phyloP scores from a whole-genome alignment of 306 rosid genomes.

The Ammopiptanthus mongolicus region DNA sequence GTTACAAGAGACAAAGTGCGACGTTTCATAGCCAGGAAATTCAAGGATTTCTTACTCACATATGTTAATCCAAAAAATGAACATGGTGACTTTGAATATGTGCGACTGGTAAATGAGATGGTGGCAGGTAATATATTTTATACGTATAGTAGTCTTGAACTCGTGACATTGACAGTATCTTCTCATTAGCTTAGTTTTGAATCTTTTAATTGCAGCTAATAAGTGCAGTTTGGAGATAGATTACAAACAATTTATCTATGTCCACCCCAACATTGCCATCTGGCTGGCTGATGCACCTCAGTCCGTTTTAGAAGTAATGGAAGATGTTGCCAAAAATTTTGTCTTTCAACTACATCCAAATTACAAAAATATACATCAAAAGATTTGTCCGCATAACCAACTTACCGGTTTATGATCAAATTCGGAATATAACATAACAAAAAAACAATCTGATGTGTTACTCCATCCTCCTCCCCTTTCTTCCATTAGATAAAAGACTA shows the following conservation, averaged over 20 bases:
- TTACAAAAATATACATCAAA: conserved; percentile 81
- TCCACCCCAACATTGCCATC: conserved; percentile 97
- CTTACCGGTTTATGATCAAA: conserved; percentile 92
- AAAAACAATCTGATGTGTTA: background rate
- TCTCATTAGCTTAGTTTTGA: background rate
- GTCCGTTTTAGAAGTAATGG: conserved; percentile 96
- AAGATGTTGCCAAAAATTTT: conserved; percentile 88
- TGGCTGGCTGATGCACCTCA: conserved; percentile 99
- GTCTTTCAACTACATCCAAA: conserved; percentile 84
- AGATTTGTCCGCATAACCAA: conserved; percentile 87
- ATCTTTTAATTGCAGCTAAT: conserved; percentile 54
- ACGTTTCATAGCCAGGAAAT: conserved; percentile 83
- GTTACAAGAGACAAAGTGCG: conserved; percentile 97
- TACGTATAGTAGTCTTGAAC: background rate
- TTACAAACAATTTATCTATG: conserved; percentile 87
- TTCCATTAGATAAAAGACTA: background rate
- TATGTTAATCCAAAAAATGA: conserved; percentile 73
- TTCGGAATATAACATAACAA: conserved; percentile 86
- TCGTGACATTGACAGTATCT: background rate
- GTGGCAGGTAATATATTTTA: conserved; percentile 59
- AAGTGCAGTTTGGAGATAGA: conserved; percentile 95
- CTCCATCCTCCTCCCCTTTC: background rate
- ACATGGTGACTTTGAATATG: conserved; percentile 64
- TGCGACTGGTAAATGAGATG: conserved; percentile 90
- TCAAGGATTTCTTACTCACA: conserved; percentile 75